Percentiles rank a stretch among this genome's conserved stretches.
Conservation (phyloP, 2,329 filamentous ascomycete genomes). For the Penicillium sp. region DNA sequence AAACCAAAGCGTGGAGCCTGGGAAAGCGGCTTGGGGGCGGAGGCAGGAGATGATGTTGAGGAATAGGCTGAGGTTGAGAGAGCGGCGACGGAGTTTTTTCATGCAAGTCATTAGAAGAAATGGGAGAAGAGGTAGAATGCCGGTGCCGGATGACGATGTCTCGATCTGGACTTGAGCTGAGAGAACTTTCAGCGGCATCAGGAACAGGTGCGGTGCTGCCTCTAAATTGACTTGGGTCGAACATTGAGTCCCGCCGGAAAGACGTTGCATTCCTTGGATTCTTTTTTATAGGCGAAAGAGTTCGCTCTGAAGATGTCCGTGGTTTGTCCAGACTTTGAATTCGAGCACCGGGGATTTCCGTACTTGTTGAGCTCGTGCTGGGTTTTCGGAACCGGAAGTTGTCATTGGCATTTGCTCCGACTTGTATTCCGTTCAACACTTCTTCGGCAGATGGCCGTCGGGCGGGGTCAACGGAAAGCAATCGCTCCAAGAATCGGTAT, state of each 20-base stretch:
- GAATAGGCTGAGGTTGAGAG: constrained; percentile 10
- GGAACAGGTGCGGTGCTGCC: constrained; percentile 17
- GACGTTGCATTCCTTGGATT: constrained; percentile 21
- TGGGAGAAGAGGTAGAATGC: constrained; percentile 27
- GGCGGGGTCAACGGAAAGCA: constrained; percentile 74
- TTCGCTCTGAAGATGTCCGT: constrained; percentile 27
- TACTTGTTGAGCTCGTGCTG: constrained; percentile 32
- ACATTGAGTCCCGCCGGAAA: constrained; percentile 28
- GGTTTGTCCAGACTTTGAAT: constrained; percentile 45
- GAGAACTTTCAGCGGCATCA: constrained; percentile 18
- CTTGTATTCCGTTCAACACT: constrained; percentile 75
- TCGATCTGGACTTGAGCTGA: constrained; percentile 26
- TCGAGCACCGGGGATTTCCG: constrained; percentile 37
- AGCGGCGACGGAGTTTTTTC: constrained; percentile 7
- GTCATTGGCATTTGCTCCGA: constrained; percentile 56
- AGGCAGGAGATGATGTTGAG: constrained; percentile 43
- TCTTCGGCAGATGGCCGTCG: constrained; percentile 83
- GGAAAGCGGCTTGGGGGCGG: constrained; percentile 39
- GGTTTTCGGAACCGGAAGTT: constrained; percentile 41
- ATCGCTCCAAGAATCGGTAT: constrained; percentile 77
- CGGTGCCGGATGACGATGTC: constrained; percentile 36
- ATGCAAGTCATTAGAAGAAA: constrained; percentile 24
- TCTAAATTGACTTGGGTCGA: constrained; percentile 24
- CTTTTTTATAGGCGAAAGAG: constrained; percentile 31
- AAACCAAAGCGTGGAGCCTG: constrained; percentile 22